Conservation (phyloP, 2,329 filamentous ascomycete genomes). For the Chrysosporium keratinophilum region DNA sequence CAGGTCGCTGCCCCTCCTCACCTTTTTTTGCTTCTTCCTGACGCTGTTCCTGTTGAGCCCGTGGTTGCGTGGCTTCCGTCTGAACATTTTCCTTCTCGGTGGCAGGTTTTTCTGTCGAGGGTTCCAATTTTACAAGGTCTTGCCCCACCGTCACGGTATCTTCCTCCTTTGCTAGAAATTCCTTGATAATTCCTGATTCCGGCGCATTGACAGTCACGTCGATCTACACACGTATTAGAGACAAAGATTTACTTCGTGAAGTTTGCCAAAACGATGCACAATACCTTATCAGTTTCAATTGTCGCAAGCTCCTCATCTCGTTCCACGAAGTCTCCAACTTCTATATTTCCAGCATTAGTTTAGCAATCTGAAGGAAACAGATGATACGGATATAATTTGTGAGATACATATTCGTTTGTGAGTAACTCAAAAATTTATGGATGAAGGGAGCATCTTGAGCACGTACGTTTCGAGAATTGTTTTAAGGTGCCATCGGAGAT, state of each 20-base stretch:
- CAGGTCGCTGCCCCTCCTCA: neutral
- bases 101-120: slow-evolving; percentile 44
- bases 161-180: slow-evolving; percentile 83
- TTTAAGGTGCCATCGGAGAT: slow-evolving; percentile 96
- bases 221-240: slow-evolving; percentile 49
- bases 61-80: slow-evolving; percentile 23
- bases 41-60: slow-evolving; percentile 14
- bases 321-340: slow-evolving; percentile 87
- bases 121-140: slow-evolving; percentile 75
- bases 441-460: neutral
- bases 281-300: slow-evolving; percentile 96
- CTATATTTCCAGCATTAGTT: slow-evolving; percentile 25
- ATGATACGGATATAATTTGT: neutral
- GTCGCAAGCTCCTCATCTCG: slow-evolving; percentile 96
- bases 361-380: neutral
- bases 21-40: slow-evolving; percentile 30
- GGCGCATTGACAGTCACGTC: slow-evolving; percentile 95
- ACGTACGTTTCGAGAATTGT: slow-evolving; percentile 72
- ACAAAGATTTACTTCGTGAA: neutral
- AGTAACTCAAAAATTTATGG: too few species aligned
- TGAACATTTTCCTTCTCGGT: slow-evolving; percentile 2
- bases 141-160: slow-evolving; percentile 93
- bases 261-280: slow-evolving; percentile 12
- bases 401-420: too few species aligned
- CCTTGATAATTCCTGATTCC: slow-evolving; percentile 79